These are phyloP conservation scores for Simplicillium aogashimaense DNA, from an alignment of 2,329 filamentous ascomycete genomes.

Conservation along the genomic window DNA sequence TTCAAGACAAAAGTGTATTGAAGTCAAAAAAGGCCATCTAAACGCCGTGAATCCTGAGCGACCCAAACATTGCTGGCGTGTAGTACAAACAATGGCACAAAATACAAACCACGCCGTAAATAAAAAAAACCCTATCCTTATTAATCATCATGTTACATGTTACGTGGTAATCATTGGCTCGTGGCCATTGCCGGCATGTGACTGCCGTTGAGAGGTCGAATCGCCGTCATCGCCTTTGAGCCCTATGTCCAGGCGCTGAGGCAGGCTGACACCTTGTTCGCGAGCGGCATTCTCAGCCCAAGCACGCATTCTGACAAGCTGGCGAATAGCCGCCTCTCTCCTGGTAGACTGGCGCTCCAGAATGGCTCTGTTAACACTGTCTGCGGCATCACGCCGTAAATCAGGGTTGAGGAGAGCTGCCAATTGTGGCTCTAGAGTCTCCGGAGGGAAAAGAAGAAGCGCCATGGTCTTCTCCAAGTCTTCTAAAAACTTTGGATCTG, in stretches of 20 bases:
- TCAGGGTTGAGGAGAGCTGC: constrained; percentile 68
- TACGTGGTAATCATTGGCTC: constrained; percentile 44
- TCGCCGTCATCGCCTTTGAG: constrained; percentile 25
- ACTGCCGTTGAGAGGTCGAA: constrained; percentile 12
- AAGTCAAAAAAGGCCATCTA: no score
- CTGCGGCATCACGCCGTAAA: constrained; percentile 74
- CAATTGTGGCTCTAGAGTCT: constrained; percentile 66
- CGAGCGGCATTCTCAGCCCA: constrained; percentile 68
- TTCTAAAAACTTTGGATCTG: constrained; percentile 68
- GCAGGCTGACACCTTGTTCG: constrained; percentile 19
- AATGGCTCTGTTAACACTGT: constrained; percentile 82
- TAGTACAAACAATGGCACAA: background rate
- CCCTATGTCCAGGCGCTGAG: constrained; percentile 25
- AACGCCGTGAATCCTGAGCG: no score
- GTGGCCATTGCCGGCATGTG: constrained; percentile 28
- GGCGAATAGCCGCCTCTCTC: constrained; percentile 72
- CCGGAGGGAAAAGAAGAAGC: constrained; percentile 77
- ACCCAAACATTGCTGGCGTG: no score
- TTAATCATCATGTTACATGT: constrained; percentile 7
- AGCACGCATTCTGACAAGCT: constrained; percentile 69
- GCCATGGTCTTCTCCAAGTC: constrained; percentile 92
- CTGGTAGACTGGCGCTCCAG: constrained; percentile 61
- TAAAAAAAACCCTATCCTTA: no score
- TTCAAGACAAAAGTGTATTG: no score
- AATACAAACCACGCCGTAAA: constrained; percentile 1